Conservation (phyloP, 768 basidiomycete species). For the Clathrus columnatus region DNA sequence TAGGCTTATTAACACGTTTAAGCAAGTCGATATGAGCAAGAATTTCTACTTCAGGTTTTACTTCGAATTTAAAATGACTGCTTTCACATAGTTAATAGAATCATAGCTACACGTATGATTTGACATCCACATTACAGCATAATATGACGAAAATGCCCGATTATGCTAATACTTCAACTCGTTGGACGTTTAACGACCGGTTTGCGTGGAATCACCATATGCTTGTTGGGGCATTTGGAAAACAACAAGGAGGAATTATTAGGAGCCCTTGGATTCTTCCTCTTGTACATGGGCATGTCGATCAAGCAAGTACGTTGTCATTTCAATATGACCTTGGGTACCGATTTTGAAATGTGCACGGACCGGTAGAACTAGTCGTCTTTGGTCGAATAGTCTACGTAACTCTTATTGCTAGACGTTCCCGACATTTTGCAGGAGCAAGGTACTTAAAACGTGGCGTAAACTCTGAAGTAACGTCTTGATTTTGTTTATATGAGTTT, state of each 20-base stretch:
- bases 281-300: constrained; percentile 90
- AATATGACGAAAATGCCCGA: constrained; percentile 58
- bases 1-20: constrained; percentile 80
- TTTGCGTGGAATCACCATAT: constrained; percentile 96
- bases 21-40: constrained; percentile 96
- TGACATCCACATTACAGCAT: constrained; percentile 91
- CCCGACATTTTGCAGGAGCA: constrained; percentile 92
- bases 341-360: background rate
- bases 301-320: constrained; percentile 94
- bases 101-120: constrained; percentile 85
- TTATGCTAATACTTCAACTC: constrained; percentile 6
- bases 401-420: constrained; percentile 89
- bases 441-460: constrained; percentile 91
- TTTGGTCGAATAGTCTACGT: constrained; percentile 86
- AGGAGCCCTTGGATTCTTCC: constrained; percentile 82
- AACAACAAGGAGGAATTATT: constrained; percentile 28
- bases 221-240: constrained; percentile 58
- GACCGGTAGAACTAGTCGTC: constrained; percentile 81
- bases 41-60: constrained; percentile 94
- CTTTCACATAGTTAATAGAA: background rate
- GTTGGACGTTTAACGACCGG: constrained; percentile 72
- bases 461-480: constrained; percentile 84
- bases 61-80: background rate
- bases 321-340: background rate
- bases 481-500: constrained; percentile 2